Conservation (phyloP, 139 green algal species). For the Chlamydomonas sp. region DNA sequence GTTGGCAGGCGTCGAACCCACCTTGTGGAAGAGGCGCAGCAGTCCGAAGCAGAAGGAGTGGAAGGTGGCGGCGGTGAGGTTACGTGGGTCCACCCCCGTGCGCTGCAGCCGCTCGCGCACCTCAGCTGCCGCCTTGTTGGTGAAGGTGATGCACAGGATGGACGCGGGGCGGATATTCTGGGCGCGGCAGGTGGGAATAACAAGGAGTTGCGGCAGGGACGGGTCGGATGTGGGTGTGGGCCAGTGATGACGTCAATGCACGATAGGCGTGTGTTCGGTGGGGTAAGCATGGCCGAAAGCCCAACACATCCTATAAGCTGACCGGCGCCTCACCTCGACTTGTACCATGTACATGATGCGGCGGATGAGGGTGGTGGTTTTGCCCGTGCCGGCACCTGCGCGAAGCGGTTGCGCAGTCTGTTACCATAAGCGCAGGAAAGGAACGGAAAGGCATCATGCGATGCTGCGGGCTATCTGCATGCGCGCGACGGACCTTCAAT, state of each 20-base stretch:
- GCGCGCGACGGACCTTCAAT: too few relatives aligned
- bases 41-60: slow-evolving; percentile 35
- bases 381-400: slow-evolving; percentile 49
- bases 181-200: not conserved
- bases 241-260: too few relatives aligned
- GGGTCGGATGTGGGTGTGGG: too few relatives aligned
- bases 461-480: too few relatives aligned
- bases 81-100: not conserved
- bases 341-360: slow-evolving; percentile 36
- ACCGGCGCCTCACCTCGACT: not conserved
- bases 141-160: slow-evolving; percentile 59
- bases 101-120: slow-evolving; percentile 35
- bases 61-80: slow-evolving; percentile 38
- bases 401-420: too few relatives aligned
- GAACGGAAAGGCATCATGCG: too few relatives aligned
- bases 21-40: not conserved
- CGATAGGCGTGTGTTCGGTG: too few relatives aligned
- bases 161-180: not conserved
- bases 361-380: slow-evolving; percentile 41
- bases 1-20: not conserved
- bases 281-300: too few relatives aligned
- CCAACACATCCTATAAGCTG: not conserved
- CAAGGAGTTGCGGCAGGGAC: not conserved
- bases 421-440: too few relatives aligned
- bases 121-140: slow-evolving; percentile 51